phyloP scores from a whole-genome alignment of 306 rosid genomes.

The Vigna mungo region DNA sequence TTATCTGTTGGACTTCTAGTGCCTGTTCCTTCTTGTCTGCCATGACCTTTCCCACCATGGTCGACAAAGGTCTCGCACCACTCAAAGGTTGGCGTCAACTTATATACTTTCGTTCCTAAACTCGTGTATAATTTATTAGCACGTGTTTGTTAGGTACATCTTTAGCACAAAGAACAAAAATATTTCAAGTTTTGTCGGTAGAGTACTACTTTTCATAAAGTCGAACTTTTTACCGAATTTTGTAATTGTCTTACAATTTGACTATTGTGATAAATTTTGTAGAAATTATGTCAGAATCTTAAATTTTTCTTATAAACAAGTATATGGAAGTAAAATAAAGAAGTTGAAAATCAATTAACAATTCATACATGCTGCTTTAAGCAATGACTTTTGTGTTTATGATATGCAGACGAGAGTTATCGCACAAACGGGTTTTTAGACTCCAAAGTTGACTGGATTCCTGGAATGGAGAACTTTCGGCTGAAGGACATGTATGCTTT shows the following conservation, averaged over 20 bases:
- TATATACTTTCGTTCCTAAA: background rate
- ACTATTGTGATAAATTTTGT: too few relatives aligned
- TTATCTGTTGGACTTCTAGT: slow-evolving; percentile 7
- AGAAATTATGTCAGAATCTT: too few relatives aligned
- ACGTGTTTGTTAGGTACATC: too few relatives aligned
- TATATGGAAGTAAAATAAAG: background rate
- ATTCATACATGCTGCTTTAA: background rate
- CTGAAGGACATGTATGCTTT: slow-evolving; percentile 16
- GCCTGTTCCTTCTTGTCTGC: background rate
- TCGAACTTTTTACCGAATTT: too few relatives aligned
- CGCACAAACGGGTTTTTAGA: slow-evolving; percentile 36
- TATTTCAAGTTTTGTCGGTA: too few relatives aligned
- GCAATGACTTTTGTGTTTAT: background rate
- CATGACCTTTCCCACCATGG: background rate
- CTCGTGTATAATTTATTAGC: background rate
- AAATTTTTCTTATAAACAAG: background rate
- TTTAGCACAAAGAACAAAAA: too few relatives aligned
- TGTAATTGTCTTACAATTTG: too few relatives aligned
- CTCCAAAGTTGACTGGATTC: slow-evolving; percentile 39
- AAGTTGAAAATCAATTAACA: background rate
- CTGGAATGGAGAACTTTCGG: slow-evolving; percentile 28
- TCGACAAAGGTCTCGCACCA: slow-evolving; percentile 36
- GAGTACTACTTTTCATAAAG: too few relatives aligned
- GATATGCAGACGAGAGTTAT: slow-evolving; percentile 40
- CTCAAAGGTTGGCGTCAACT: slow-evolving; percentile 32